Conservation (phyloP, 192 early-diverging fungal genomes). For the Spizellomyces sp. region DNA sequence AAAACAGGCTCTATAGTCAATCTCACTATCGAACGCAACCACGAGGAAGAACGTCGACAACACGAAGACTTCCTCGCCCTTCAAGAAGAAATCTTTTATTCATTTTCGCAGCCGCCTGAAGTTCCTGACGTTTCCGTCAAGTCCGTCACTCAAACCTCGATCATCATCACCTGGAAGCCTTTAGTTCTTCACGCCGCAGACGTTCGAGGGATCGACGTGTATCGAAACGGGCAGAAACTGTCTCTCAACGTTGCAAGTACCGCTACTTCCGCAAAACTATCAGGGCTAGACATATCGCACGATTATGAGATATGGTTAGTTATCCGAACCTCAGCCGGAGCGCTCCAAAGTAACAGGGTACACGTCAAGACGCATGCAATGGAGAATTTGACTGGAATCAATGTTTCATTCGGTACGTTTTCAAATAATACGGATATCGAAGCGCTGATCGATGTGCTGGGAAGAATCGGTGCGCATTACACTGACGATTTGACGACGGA, state of each 20-base stretch:
- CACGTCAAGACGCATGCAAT: conserved; percentile 83
- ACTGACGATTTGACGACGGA: conserved; percentile 81
- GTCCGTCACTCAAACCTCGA: conserved; percentile 73
- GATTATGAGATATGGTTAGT: conserved; percentile 90
- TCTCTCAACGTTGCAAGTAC: conserved; percentile 56
- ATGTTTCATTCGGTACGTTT: conserved; percentile 93
- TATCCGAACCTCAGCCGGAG: conserved; percentile 90
- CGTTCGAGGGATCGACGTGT: conserved; percentile 87
- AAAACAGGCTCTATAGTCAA: conserved; percentile 94
- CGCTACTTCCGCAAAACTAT: conserved; percentile 70
- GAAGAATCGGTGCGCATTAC: conserved; percentile 86
- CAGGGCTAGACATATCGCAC: conserved; percentile 87
- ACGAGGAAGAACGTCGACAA: conserved; percentile 79
- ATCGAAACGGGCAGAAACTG: conserved; percentile 82
- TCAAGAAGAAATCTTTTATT: conserved; percentile 81
- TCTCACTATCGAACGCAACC: conserved; percentile 90
- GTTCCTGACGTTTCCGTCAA: conserved; percentile 77
- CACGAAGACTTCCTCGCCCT: conserved; percentile 80
- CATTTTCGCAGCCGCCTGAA: conserved; percentile 79
- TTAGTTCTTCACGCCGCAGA: conserved; percentile 80
- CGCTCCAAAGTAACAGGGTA: conserved; percentile 75
- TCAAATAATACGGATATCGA: conserved; percentile 72
- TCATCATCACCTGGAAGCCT: conserved; percentile 89
- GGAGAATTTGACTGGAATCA: conserved; percentile 97
- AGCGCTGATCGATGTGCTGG: conserved; percentile 71